Percentiles rank a stretch among this genome's conserved stretches.
These are phyloP conservation scores for Dillenia turbinata DNA, from an alignment of 164 flowering plant genomes.

Conservation along the genomic window DNA sequence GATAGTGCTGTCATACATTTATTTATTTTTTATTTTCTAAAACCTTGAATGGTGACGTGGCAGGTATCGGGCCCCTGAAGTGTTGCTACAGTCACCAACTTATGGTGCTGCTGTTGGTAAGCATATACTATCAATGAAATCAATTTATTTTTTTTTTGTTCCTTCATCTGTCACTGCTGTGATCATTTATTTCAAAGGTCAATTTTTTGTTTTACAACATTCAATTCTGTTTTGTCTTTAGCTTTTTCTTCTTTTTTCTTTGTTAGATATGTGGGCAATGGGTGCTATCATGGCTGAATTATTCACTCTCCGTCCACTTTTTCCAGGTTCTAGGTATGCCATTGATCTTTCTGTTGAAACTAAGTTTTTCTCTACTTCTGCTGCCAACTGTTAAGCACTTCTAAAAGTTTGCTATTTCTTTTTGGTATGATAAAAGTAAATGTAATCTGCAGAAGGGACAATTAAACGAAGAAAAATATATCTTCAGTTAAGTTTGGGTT, in stretches of 20 bases:
- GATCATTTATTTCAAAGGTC: not conserved
- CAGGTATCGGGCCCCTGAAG: constrained; percentile 99
- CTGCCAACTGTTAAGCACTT: too few relatives aligned
- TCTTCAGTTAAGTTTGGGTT: too few relatives aligned
- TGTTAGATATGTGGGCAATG: constrained; percentile 98
- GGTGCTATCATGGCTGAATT: constrained; percentile 98
- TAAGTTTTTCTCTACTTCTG: too few relatives aligned
- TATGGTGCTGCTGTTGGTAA: constrained; percentile 89
- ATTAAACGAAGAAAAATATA: too few relatives aligned
- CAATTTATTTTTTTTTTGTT: not conserved
- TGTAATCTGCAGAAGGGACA: too few relatives aligned
- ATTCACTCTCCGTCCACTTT: constrained; percentile 84
- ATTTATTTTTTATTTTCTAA: not conserved
- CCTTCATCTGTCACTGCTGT: not conserved
- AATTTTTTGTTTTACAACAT: not conserved
- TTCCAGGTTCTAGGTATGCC: constrained; percentile 78
- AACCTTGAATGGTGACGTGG: not conserved
- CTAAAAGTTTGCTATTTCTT: too few relatives aligned
- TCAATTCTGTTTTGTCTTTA: not conserved
- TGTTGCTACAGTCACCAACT: constrained; percentile 72
- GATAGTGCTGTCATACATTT: not conserved
- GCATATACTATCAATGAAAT: constrained; percentile 14
- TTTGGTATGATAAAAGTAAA: too few relatives aligned
- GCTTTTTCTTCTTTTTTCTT: not conserved
- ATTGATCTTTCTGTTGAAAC: too few relatives aligned